Base-by-base conservation (phyloP, 768 basidiomycete genomes). In the Calocybe gangraenosa region DNA sequence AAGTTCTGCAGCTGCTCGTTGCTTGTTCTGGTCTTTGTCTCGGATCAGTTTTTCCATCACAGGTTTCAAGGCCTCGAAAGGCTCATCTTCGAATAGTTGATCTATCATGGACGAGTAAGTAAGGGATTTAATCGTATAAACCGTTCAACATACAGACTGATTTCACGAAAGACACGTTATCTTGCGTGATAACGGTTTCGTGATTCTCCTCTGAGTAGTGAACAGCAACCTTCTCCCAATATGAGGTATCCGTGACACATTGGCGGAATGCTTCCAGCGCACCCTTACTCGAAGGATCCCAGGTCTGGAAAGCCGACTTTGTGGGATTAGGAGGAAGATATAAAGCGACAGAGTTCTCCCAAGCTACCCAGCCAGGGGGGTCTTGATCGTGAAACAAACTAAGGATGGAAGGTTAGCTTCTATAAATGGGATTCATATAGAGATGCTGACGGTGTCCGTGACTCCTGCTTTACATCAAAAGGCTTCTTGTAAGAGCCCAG, bases 1-100 rank as follows among this genome's bases (percentile, higher is more conserved):
- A 42, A 93, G 70, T 62, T 96, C 92, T 3, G 90, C 90, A 7
- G 88, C 83, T 2, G 88, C 91, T 22, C 92, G 74, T 58, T 91
- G 91, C 65, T 92, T 90, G 65, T 94, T 86, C 48, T 89, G 84
- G 51, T 88, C 82, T 49, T 84, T 79, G 55, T 88, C 77, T 7
- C 64, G 61, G 15, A 92, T 66, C n/a, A 87, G 64, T 23, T 71
- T 71, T 44, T 84, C 82, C 30, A 91, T 58, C 1, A 78, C 74
- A 0, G 82, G 81, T 48, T 69, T 74, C 47, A 90, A 66, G 0
- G 70, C 70, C 43, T 78, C 71, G 43, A 89, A 78, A 1, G 87
- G 82, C 44, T 78, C 78, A 51, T 84, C 81, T 55, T 84, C 85
- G n/a, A 87, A 72, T 14, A 92, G 58, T 70, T 93, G 90, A 58